Conservation (phyloP, 257 asterid genomes). For the Solanum ahanhuiri region DNA sequence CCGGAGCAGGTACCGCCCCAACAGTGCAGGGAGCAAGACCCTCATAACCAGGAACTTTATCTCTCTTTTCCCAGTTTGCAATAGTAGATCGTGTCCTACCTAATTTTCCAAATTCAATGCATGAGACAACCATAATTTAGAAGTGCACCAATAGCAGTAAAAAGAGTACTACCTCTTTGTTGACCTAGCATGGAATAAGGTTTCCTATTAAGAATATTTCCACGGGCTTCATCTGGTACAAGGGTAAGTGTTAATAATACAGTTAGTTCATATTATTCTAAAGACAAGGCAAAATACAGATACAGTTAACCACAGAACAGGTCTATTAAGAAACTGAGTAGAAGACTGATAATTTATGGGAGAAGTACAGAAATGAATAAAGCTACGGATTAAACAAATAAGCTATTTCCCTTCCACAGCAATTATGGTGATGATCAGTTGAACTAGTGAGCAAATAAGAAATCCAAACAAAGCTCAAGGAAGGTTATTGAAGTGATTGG, state of each 20-base stretch:
- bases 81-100: slow-evolving; percentile 42
- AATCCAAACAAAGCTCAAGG: not conserved
- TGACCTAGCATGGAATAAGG: slow-evolving; percentile 42
- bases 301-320: not conserved
- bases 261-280: not conserved
- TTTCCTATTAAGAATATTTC: slow-evolving; percentile 37
- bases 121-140: slow-evolving; percentile 3
- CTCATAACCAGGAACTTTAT: slow-evolving; percentile 41
- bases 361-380: not conserved
- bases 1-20: slow-evolving; percentile 32
- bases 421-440: not conserved
- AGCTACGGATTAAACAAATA: not conserved
- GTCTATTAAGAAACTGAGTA: not conserved
- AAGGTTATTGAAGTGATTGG: not conserved
- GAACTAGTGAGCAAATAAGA: not conserved
- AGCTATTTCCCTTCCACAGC: not conserved
- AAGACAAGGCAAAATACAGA: not conserved
- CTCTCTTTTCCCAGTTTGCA: slow-evolving; percentile 67
- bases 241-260: not conserved
- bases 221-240: slow-evolving; percentile 42
- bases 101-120: slow-evolving; percentile 13
- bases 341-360: not conserved
- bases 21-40: slow-evolving; percentile 43
- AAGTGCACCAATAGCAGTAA: slow-evolving; percentile 1
- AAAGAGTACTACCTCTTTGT: slow-evolving; percentile 44